Conservation (phyloP, 805 yeast species). For the Saccharomycopsis fermentans region DNA sequence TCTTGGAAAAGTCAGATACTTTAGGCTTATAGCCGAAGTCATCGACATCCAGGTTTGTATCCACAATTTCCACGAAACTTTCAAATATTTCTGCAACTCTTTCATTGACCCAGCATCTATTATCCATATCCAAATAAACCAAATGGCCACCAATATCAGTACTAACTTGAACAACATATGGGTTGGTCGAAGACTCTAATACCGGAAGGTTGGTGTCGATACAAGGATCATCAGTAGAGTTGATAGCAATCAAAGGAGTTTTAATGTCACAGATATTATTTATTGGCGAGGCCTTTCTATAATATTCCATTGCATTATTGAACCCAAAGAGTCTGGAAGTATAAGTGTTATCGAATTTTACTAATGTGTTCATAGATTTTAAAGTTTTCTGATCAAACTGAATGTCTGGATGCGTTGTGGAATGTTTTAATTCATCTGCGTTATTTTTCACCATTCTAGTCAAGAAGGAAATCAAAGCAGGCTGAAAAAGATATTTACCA, state of each 20-base stretch:
- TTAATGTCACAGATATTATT: conserved; percentile 44
- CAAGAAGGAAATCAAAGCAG: conserved; percentile 32
- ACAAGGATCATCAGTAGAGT: conserved; percentile 60
- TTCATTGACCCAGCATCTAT: conserved; percentile 39
- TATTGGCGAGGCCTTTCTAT: conserved; percentile 54
- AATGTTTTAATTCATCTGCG: conserved; percentile 27
- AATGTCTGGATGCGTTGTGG: conserved; percentile 21
- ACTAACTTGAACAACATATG: conserved; percentile 45
- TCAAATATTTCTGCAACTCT: conserved; percentile 32
- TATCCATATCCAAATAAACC: conserved; percentile 36
- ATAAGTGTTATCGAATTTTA: conserved; percentile 51
- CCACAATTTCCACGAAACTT: conserved; percentile 30
- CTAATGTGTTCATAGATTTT: conserved; percentile 29
- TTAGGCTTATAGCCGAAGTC: conserved; percentile 6
- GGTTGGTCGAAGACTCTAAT: conserved; percentile 41
- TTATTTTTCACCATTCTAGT: conserved; percentile 37
- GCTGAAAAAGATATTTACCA: conserved; percentile 34
- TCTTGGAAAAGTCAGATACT: conserved; percentile 1
- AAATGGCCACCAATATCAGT: conserved; percentile 68
- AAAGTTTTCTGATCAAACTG: conserved; percentile 26
- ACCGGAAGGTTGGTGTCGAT: conserved; percentile 44
- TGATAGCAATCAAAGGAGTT: conserved; percentile 53
- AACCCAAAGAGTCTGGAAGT: conserved; percentile 58
- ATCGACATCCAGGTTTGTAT: conserved; percentile 8
- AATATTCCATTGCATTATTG: conserved; percentile 51